These are phyloP conservation scores for Onygena corvina DNA, from an alignment of 2,329 filamentous ascomycete genomes.

Conservation along the genomic window DNA sequence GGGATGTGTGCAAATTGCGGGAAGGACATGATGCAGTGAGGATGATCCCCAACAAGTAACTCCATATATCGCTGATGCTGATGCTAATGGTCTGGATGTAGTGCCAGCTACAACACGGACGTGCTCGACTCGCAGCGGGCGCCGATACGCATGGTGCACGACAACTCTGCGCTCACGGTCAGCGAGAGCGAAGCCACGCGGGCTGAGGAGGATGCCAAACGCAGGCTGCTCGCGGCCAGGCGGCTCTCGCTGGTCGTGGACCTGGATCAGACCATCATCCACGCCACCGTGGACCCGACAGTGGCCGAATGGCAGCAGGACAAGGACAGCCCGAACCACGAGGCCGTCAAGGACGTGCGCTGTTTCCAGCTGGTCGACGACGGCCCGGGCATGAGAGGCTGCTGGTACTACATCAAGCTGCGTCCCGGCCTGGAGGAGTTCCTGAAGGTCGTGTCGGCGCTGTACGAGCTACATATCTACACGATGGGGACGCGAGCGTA, in stretches of 20 bases:
- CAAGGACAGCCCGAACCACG: slow-evolving; percentile 75
- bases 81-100: slow-evolving; percentile 15
- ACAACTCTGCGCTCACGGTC: slow-evolving; percentile 75
- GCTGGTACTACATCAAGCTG: slow-evolving; percentile 97
- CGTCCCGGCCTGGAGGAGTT: slow-evolving; percentile 77
- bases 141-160: slow-evolving; percentile 88
- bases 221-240: slow-evolving; percentile 62
- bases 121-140: slow-evolving; percentile 70
- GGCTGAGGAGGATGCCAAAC: slow-evolving; percentile 76
- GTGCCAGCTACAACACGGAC: slow-evolving; percentile 68
- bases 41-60: too few relatives aligned
- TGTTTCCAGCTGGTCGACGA: slow-evolving; percentile 85
- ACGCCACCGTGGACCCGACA: slow-evolving; percentile 92
- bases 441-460: slow-evolving; percentile 59
- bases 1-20: slow-evolving; percentile 87
- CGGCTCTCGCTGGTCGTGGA: slow-evolving; percentile 93
- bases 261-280: slow-evolving; percentile 95
- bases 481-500: slow-evolving; percentile 99
- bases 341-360: slow-evolving; percentile 76
- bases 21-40: slow-evolving; percentile 90
- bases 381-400: slow-evolving; percentile 59
- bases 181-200: slow-evolving; percentile 68
- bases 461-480: slow-evolving; percentile 95
- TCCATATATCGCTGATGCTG: neutral
- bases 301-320: slow-evolving; percentile 92